phyloP scores from a whole-genome alignment of 2,329 filamentous ascomycete genomes.

The Epichloe brachyelytri region DNA sequence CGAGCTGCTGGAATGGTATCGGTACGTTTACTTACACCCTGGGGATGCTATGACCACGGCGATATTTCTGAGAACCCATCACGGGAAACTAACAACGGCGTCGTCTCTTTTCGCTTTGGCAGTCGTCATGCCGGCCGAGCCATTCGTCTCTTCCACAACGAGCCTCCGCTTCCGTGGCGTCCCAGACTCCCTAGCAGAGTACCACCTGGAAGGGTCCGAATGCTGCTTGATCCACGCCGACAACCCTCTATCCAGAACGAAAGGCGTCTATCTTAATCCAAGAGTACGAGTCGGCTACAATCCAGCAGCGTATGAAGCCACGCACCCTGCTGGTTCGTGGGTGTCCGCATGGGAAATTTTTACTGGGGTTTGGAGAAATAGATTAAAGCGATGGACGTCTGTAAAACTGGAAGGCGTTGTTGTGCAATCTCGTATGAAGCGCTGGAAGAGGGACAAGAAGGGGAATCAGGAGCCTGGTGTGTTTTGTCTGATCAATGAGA shows the following conservation, averaged over 20 bases:
- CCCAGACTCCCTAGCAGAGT: constrained; percentile 44
- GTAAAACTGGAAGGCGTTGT: constrained; percentile 18
- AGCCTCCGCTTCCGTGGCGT: constrained; percentile 50
- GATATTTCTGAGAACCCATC: background rate
- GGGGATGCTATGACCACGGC: background rate
- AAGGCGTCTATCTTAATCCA: constrained; percentile 56
- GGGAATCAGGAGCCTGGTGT: constrained; percentile 30
- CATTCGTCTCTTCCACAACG: constrained; percentile 34
- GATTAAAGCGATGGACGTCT: constrained; percentile 32
- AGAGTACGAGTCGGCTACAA: constrained; percentile 56
- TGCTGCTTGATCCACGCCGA: constrained; percentile 68
- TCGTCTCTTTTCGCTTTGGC: background rate
- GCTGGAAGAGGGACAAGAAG: constrained; percentile 24
- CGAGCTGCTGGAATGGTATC: constrained; percentile 34
- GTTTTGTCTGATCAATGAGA: constrained; percentile 46
- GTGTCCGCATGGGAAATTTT: constrained; percentile 35
- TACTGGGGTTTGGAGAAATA: constrained; percentile 45
- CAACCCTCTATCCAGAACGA: constrained; percentile 40
- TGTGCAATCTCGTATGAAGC: constrained; percentile 24
- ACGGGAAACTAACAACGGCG: background rate
- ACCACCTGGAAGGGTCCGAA: constrained; percentile 63
- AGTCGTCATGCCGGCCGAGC: constrained; percentile 39
- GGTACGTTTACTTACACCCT: constrained; percentile 12
- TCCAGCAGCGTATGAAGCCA: constrained; percentile 34
- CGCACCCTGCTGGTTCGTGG: constrained; percentile 31